Evolutionary conservation across 2,329 filamentous ascomycete genomes (phyloP).

Genomic region (Emericellopsis cladophorae): DNA sequence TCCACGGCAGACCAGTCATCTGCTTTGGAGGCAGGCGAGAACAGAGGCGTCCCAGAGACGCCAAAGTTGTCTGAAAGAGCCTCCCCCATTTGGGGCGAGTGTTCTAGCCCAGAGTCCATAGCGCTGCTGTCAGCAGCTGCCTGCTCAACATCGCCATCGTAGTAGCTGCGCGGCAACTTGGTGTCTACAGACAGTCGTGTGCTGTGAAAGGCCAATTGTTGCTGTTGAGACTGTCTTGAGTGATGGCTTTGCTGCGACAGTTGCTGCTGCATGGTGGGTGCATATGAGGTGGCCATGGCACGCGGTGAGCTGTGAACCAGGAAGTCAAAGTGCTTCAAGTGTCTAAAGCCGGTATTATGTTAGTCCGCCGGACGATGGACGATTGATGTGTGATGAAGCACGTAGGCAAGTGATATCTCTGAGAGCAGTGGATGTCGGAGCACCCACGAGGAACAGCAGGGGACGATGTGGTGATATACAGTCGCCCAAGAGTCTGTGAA

Average conservation of each 20-base stretch:
- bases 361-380: too few relatives aligned
- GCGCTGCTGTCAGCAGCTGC: slow-evolving; percentile 45
- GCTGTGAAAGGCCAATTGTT: neutral
- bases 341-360: too few relatives aligned
- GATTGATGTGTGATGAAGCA: too few relatives aligned
- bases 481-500: too few relatives aligned
- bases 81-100: slow-evolving; percentile 49
- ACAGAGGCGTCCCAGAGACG: slow-evolving; percentile 36
- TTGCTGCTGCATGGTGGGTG: slow-evolving; percentile 2
- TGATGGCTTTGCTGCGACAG: too few relatives aligned
- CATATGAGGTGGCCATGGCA: slow-evolving; percentile 4
- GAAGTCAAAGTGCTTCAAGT: too few relatives aligned
- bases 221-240: too few relatives aligned
- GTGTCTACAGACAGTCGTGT: slow-evolving; percentile 38
- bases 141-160: slow-evolving; percentile 47
- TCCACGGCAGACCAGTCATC: slow-evolving; percentile 49
- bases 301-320: neutral
- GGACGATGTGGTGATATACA: too few relatives aligned
- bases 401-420: too few relatives aligned
- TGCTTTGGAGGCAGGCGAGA: slow-evolving; percentile 44
- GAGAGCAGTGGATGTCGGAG: too few relatives aligned
- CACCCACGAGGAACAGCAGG: too few relatives aligned
- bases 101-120: slow-evolving; percentile 48
- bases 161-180: slow-evolving; percentile 38
- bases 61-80: slow-evolving; percentile 53